Evolutionary conservation across 768 basidiomycete genomes (phyloP).

Genomic region (Tubosaeta sp.): DNA sequence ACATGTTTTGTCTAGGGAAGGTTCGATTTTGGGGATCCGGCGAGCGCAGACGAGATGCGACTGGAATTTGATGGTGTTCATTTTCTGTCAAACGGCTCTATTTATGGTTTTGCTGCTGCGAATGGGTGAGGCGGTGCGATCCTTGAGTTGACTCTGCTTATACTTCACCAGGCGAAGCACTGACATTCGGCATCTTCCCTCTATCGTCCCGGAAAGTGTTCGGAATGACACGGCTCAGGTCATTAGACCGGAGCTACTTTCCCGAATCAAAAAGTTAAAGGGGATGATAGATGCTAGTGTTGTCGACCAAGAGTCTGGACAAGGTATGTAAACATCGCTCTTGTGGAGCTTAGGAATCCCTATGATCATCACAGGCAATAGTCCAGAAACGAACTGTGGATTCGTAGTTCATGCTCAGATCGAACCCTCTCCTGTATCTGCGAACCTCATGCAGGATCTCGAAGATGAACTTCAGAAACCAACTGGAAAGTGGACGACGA

Average conservation of each 20-base stretch:
- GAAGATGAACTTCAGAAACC: slow-evolving; percentile 74
- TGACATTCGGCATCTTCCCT: slow-evolving; percentile 65
- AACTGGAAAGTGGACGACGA: slow-evolving; percentile 61
- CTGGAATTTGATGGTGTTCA: slow-evolving; percentile 78
- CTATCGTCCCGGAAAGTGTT: slow-evolving; percentile 52
- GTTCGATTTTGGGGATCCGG: slow-evolving; percentile 57
- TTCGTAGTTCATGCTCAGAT: slow-evolving; percentile 68
- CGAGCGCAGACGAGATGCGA: slow-evolving; percentile 52
- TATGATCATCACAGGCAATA: slow-evolving; percentile 36
- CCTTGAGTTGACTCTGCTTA: background rate
- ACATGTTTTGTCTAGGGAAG: slow-evolving; percentile 47
- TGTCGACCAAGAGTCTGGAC: slow-evolving; percentile 48
- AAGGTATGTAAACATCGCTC: slow-evolving; percentile 21
- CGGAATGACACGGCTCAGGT: slow-evolving; percentile 57
- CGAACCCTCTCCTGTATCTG: slow-evolving; percentile 48
- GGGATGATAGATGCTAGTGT: slow-evolving; percentile 63
- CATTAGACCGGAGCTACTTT: slow-evolving; percentile 55
- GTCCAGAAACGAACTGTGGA: slow-evolving; percentile 49
- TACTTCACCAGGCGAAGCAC: slow-evolving; percentile 41
- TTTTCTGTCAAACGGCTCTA: slow-evolving; percentile 64
- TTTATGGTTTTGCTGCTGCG: slow-evolving; percentile 72
- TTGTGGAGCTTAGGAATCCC: background rate
- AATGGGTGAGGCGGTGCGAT: slow-evolving; percentile 43
- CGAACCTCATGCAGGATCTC: slow-evolving; percentile 57
- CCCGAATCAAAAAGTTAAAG: slow-evolving; percentile 56